Evolutionary conservation across 495 filamentous ascomycete genomes (phyloP).

Genomic region (Diplogelasinospora grovesii): DNA sequence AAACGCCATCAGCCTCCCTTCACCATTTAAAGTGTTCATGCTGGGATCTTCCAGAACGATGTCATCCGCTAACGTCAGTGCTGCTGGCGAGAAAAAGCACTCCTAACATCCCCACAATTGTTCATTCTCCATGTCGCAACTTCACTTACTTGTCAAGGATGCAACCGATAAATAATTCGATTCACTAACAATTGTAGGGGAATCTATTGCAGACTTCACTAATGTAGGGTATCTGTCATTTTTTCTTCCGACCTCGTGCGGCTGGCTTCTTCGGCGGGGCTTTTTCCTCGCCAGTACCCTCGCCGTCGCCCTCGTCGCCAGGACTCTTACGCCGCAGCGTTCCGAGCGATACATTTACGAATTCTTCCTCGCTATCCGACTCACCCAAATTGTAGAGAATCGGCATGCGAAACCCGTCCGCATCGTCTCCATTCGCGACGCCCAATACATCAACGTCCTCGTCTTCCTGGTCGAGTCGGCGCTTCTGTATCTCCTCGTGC

Average conservation of each 20-base stretch:
- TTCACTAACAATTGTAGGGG: too few relatives aligned
- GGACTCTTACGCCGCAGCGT: slow-evolving; percentile 71
- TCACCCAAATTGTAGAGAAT: slow-evolving; percentile 76
- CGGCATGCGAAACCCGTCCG: slow-evolving; percentile 73
- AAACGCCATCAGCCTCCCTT: too few relatives aligned
- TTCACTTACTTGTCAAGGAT: too few relatives aligned
- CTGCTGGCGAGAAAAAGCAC: too few relatives aligned
- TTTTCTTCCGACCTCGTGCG: slow-evolving; percentile 19
- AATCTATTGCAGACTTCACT: too few relatives aligned
- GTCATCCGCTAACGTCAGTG: too few relatives aligned
- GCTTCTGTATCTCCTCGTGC: slow-evolving; percentile 88
- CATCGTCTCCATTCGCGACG: slow-evolving; percentile 55
- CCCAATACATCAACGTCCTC: slow-evolving; percentile 85
- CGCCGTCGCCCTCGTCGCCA: slow-evolving; percentile 40
- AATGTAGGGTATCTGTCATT: too few relatives aligned
- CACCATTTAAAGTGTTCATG: too few relatives aligned
- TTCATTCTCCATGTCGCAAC: too few relatives aligned
- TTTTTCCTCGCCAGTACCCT: slow-evolving; percentile 28
- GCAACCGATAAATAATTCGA: too few relatives aligned
- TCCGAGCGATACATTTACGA: slow-evolving; percentile 74
- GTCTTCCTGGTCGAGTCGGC: slow-evolving; percentile 74
- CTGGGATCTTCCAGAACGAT: too few relatives aligned
- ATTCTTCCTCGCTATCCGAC: slow-evolving; percentile 76
- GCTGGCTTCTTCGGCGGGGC: slow-evolving; percentile 25
- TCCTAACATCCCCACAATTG: too few relatives aligned